Percentiles rank a stretch among this genome's conserved stretches.
phyloP scores from a whole-genome alignment of 345 rosid species.

The Bruguiera sexangula region DNA sequence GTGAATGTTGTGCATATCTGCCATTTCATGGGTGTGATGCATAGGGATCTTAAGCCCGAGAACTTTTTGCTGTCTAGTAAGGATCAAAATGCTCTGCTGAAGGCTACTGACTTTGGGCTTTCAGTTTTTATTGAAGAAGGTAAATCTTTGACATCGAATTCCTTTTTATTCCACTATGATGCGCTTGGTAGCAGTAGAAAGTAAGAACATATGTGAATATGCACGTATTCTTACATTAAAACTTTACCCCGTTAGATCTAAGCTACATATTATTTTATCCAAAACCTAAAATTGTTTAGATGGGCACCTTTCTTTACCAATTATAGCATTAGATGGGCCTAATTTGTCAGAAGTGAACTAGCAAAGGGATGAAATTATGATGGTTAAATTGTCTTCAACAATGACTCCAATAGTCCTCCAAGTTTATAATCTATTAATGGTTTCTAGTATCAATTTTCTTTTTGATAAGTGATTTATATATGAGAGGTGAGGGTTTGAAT shows the following conservation, averaged over 20 bases:
- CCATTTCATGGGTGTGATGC: constrained; percentile 37
- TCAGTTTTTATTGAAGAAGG: constrained; percentile 51
- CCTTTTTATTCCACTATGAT: not conserved
- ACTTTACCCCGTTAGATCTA: too few species aligned
- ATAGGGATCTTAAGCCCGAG: constrained; percentile 33
- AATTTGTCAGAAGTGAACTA: not conserved
- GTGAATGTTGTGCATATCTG: constrained; percentile 30
- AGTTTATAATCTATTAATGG: not conserved
- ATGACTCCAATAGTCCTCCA: not conserved
- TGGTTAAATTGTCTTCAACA: not conserved
- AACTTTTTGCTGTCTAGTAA: constrained; percentile 30
- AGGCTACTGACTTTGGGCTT: constrained; percentile 34
- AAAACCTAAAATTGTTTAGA: too few species aligned
- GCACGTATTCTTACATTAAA: not conserved
- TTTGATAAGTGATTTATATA: too few species aligned
- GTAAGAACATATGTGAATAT: not conserved
- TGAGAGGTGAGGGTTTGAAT: too few species aligned
- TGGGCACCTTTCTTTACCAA: too few species aligned
- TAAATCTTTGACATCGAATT: not conserved
- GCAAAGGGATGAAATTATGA: not conserved
- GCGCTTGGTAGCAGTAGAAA: not conserved
- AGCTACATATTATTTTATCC: too few species aligned
- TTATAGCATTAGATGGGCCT: not conserved
- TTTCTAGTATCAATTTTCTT: not conserved
- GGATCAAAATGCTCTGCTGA: constrained; percentile 15